Base-by-base conservation (phyloP, 2,329 filamentous ascomycete species). In the Aspergillus bombycis region DNA sequence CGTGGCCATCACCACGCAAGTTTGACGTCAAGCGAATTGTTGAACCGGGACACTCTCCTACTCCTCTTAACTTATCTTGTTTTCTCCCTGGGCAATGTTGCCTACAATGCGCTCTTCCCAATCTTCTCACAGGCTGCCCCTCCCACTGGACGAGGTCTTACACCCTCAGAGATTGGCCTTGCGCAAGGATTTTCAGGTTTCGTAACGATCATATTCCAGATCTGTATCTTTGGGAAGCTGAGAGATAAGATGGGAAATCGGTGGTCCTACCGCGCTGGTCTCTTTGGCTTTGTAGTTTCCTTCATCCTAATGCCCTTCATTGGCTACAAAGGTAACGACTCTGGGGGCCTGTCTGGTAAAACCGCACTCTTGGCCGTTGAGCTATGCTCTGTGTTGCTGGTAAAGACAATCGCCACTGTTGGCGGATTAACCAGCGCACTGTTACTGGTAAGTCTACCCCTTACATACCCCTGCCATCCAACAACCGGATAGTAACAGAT, bases 71-170 rank as follows among this genome's bases (percentile, higher is more conserved):
- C 94, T 0, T 98, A 97, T 73, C 86, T 97, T 50, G 90, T 98
- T 57, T 99, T 98, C 74, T 94, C 97, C 72, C 84, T 99, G 6
- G 89, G 91, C 65, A 98, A 98, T 77, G 93, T 97, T 68, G 93
- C 93, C 4, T 99, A 94, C 84, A 97, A 97, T 78, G 94, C 92
- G 21, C 83, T 99, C 0, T 99, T 96, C 72, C 95, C 95, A 0
- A 94, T 98, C 60, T 99, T 98, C 71, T 92, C 90, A 0, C 89
- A 94, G 60, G 88, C 91, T 0, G 78, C 85, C 0, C 83, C 88
- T 0, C 95, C 95, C 0, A 89, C 89, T 0, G 95, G 95, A 21
- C 90, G 95, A 46, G 83, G 85, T 0, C 82, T 98, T 4, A 85
- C 85, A 0, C 92, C 94, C 0, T 85, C 88, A 62, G 92, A 91